Conservation (phyloP, 2,329 filamentous ascomycete species). For the Curvularia verruculosa region DNA sequence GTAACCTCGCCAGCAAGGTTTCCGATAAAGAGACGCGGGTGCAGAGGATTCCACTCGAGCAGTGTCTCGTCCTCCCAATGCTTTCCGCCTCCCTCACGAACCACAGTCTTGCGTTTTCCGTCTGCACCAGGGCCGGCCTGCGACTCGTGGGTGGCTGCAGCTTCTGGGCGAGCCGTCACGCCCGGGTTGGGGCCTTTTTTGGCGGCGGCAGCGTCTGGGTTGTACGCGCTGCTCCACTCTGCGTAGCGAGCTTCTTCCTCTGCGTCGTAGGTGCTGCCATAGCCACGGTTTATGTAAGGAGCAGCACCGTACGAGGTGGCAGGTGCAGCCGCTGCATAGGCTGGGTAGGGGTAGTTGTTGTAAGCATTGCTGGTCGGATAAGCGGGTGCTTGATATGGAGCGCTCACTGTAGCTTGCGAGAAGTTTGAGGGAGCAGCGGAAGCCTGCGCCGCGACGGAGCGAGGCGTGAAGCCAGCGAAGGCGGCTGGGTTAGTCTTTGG, state of each 20-base stretch:
- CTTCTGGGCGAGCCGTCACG: conserved; percentile 45
- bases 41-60: conserved; percentile 93
- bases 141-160: conserved; percentile 49
- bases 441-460: conserved; percentile 58
- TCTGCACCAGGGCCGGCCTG: conserved; percentile 57
- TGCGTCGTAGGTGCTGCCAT: conserved; percentile 62
- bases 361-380: conserved; percentile 56
- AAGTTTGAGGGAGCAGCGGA: conserved; percentile 43
- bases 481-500: conserved; percentile 40
- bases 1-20: conserved; percentile 97
- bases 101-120: conserved; percentile 82
- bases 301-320: conserved; percentile 29
- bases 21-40: conserved; percentile 93
- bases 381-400: conserved; percentile 47
- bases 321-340: conserved; percentile 58
- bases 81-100: conserved; percentile 87
- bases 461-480: conserved; percentile 65
- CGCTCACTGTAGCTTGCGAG: conserved; percentile 52
- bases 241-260: conserved; percentile 91
- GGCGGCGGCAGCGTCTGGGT: conserved; percentile 61
- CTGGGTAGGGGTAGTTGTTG: conserved; percentile 74
- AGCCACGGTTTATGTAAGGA: conserved; percentile 38
- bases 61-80: conserved; percentile 88
- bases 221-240: conserved; percentile 92
- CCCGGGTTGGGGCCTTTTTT: conserved; percentile 54